Evolutionary conservation across 805 yeast species (phyloP).

Genomic region (Kurtzmaniella cleridarum): DNA sequence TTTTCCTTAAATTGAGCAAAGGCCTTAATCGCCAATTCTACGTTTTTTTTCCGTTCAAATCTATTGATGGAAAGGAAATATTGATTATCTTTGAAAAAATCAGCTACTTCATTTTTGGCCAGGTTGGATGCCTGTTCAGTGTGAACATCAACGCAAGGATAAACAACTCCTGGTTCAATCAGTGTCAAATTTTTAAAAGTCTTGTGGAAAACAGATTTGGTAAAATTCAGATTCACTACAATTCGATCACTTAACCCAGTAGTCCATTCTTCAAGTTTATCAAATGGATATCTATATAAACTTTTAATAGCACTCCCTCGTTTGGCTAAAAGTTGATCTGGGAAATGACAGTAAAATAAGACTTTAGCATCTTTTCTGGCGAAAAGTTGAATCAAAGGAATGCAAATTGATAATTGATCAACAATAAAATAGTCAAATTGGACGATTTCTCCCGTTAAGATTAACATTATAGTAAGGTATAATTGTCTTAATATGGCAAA

Average conservation of each 20-base stretch:
- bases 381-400: conserved; percentile 60
- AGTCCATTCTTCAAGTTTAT: conserved; percentile 74
- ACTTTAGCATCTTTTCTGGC: conserved; percentile 41
- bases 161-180: conserved; percentile 51
- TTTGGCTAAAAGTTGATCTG: conserved; percentile 72
- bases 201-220: conserved; percentile 58
- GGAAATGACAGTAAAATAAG: conserved; percentile 93
- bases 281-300: conserved; percentile 78
- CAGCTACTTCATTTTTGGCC: conserved; percentile 25
- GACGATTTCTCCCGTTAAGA: conserved; percentile 43
- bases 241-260: conserved; percentile 71
- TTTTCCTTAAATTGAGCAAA: conserved; percentile 42
- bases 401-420: conserved; percentile 82
- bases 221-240: conserved; percentile 85
- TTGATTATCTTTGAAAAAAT: conserved; percentile 28
- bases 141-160: conserved; percentile 69
- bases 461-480: conserved; percentile 45
- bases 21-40: conserved; percentile 70
- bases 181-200: conserved; percentile 47
- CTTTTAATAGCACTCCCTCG: conserved; percentile 51
- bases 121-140: conserved; percentile 15
- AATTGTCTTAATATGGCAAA: conserved; percentile 84
- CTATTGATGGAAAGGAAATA: conserved; percentile 77
- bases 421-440: conserved; percentile 70
- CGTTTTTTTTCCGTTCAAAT: conserved; percentile 81